phyloP scores from a whole-genome alignment of 805 yeast genomes.

The Pichia paraexigua region DNA sequence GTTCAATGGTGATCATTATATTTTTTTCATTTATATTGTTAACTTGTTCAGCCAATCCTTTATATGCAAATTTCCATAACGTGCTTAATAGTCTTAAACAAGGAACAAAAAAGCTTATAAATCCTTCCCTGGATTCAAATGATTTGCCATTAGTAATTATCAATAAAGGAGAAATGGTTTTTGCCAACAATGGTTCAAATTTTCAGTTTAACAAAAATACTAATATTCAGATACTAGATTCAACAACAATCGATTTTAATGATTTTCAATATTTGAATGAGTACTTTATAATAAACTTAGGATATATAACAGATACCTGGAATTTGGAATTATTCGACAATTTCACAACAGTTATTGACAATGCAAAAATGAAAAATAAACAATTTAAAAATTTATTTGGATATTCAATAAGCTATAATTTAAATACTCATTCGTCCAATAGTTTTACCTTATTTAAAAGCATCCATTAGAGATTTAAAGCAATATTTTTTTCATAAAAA shows the following conservation, averaged over 20 bases:
- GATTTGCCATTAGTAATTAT: not conserved
- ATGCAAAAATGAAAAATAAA: conserved; percentile 32
- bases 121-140: not conserved
- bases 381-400: conserved; percentile 73
- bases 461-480: conserved; percentile 82
- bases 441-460: conserved; percentile 74
- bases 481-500: conserved; percentile 42
- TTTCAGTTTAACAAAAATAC: not conserved
- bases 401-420: conserved; percentile 87
- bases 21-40: not conserved
- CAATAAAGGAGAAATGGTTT: not conserved
- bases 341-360: conserved; percentile 70
- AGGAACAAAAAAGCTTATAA: not conserved
- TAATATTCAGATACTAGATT: not conserved
- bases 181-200: not conserved
- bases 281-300: not conserved
- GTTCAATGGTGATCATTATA: not conserved
- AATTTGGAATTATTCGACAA: conserved; percentile 43
- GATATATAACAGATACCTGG: conserved; percentile 10
- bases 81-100: not conserved
- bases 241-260: not conserved
- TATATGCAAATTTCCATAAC: too few species aligned
- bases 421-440: conserved; percentile 61
- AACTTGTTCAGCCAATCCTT: not conserved
- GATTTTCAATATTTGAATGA: not conserved